Conservation (phyloP, 495 filamentous ascomycete species). For the Thermochaetoides thermophila region DNA sequence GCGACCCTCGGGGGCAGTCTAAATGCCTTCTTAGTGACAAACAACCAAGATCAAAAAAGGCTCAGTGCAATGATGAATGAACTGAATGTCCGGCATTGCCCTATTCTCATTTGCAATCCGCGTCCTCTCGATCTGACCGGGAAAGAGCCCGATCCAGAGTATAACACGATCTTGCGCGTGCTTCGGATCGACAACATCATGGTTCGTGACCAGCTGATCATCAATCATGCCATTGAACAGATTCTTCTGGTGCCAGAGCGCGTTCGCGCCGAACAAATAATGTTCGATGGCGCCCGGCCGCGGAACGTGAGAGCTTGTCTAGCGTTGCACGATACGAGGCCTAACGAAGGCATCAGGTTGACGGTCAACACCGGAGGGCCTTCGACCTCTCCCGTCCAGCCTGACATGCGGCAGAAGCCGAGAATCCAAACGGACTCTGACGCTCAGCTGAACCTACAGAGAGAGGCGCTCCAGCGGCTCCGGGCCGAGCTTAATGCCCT, state of each 20-base stretch:
- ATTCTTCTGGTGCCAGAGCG: constrained; percentile 58
- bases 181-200: constrained; percentile 70
- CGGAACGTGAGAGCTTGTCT: constrained; percentile 61
- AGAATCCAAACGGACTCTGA: constrained; percentile 73
- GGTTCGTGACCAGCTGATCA: constrained; percentile 68
- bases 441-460: constrained; percentile 44
- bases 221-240: constrained; percentile 73
- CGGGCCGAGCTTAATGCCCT: constrained; percentile 25
- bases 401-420: constrained; percentile 23
- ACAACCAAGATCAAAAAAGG: constrained; percentile 48
- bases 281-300: constrained; percentile 47
- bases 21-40: constrained; percentile 67
- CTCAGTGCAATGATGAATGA: constrained; percentile 49
- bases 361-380: constrained; percentile 32
- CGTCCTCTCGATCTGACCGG: constrained; percentile 43
- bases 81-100: constrained; percentile 34
- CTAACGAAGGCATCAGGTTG: constrained; percentile 49
- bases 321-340: constrained; percentile 40
- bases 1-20: constrained; percentile 48
- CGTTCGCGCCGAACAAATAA: constrained; percentile 47
- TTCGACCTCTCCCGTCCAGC: constrained; percentile 18
- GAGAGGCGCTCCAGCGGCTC: constrained; percentile 27
- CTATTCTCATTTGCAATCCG: constrained; percentile 51
- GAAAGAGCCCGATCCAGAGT: constrained; percentile 56
- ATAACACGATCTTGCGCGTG: constrained; percentile 63